Evolutionary conservation across 2,329 filamentous ascomycete genomes (phyloP).

Genomic region (Penicillium sclerotiorum): DNA sequence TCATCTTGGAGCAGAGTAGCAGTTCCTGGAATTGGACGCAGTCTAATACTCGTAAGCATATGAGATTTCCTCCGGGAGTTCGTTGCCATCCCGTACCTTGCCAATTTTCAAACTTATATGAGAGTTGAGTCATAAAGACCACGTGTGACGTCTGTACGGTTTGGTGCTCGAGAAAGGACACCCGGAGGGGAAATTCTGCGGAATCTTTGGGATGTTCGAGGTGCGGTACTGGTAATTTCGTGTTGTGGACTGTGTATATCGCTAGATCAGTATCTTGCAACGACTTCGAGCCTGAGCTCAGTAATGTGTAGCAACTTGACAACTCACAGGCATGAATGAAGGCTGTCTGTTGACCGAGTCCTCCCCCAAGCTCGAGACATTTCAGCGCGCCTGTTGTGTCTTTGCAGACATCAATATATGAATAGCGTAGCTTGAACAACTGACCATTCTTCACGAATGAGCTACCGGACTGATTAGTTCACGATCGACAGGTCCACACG

Average conservation of each 20-base stretch:
- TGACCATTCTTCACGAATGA: slow-evolving; percentile 43
- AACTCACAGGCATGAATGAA: slow-evolving; percentile 45
- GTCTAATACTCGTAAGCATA: slow-evolving; percentile 28
- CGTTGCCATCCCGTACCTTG: slow-evolving; percentile 30
- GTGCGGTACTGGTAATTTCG: slow-evolving; percentile 44
- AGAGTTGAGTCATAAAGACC: slow-evolving; percentile 44
- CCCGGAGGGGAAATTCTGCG: slow-evolving; percentile 37
- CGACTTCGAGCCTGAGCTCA: no score
- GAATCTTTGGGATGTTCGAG: slow-evolving; percentile 45
- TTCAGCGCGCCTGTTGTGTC: slow-evolving; percentile 39
- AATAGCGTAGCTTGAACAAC: slow-evolving; percentile 44
- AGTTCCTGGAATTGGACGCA: slow-evolving; percentile 46
- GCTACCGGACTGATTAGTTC: slow-evolving; percentile 21
- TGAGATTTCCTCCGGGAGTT: neutral
- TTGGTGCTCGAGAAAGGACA: slow-evolving; percentile 48
- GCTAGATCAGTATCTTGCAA: neutral
- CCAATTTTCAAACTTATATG: slow-evolving; percentile 48
- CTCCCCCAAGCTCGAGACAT: slow-evolving; percentile 42
- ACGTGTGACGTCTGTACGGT: slow-evolving; percentile 43
- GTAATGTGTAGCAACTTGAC: neutral
- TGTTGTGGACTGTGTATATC: slow-evolving; percentile 35
- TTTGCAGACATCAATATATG: slow-evolving; percentile 43
- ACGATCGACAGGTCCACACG: neutral
- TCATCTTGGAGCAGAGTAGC: slow-evolving; percentile 40
- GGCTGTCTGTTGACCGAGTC: slow-evolving; percentile 37